A percentile compares a stretch with the other conserved stretches of the same genome.
Conservation (phyloP, 768 basidiomycete species). For the Calocybe cyanea region DNA sequence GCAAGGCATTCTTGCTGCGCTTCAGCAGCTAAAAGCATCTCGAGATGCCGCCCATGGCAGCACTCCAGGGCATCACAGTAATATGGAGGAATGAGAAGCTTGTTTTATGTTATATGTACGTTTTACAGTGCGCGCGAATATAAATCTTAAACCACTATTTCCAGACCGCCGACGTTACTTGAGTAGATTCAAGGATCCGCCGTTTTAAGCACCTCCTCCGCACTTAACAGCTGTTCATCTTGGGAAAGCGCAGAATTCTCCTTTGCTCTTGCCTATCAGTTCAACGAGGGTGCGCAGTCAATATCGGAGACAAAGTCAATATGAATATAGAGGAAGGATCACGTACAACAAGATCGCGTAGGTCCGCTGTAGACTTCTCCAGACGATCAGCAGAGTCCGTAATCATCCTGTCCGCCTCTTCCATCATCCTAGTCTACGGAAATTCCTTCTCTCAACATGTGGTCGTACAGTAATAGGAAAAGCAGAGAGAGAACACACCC, state of each 20-base stretch:
- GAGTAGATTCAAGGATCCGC: conserved; percentile 37
- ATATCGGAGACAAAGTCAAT: not conserved
- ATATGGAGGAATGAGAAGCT: conserved; percentile 21
- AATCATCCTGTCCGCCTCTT: conserved; percentile 83
- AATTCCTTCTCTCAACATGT: conserved; percentile 12
- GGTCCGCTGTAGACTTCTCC: conserved; percentile 57
- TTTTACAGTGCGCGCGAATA: no score
- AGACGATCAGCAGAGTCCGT: conserved; percentile 59
- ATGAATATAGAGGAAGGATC: conserved; percentile 11
- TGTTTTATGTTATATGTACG: no score
- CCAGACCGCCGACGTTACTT: not conserved
- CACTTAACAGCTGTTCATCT: conserved; percentile 47
- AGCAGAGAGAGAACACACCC: conserved; percentile 42
- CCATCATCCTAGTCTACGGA: conserved; percentile 57
- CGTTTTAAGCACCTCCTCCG: conserved; percentile 54
- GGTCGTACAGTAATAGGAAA: not conserved
- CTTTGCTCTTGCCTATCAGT: conserved; percentile 42
- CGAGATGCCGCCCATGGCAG: conserved; percentile 22
- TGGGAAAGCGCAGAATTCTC: conserved; percentile 35
- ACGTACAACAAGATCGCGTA: conserved; percentile 68
- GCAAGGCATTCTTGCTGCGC: conserved; percentile 67
- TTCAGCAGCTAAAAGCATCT: conserved; percentile 55
- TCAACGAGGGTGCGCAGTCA: conserved; percentile 8
- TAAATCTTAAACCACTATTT: no score
- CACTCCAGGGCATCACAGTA: conserved; percentile 12